These are phyloP conservation scores for Nicotiana tabacum DNA, from an alignment of 257 asterid species.

Conservation along the genomic window DNA sequence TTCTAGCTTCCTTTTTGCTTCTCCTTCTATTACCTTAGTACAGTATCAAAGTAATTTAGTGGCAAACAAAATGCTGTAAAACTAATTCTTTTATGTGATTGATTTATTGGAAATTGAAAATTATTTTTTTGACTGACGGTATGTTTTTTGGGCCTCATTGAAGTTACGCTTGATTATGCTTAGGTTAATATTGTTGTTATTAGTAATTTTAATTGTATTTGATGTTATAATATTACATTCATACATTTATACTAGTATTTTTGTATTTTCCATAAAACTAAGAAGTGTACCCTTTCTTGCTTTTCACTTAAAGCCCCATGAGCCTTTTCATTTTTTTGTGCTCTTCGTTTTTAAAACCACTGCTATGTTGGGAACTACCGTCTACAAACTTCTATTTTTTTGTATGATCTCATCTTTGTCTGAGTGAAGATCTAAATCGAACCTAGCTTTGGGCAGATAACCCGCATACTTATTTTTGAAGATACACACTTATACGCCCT, in stretches of 20 bases:
- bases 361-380: background rate
- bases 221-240: background rate
- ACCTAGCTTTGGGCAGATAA: background rate
- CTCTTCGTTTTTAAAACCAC: background rate
- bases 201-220: background rate
- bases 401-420: background rate
- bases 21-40: background rate
- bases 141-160: background rate
- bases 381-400: background rate
- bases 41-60: background rate
- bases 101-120: background rate
- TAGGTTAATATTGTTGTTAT: background rate
- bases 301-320: background rate
- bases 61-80: background rate
- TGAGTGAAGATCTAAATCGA: background rate
- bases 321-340: background rate
- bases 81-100: background rate
- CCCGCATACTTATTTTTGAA: background rate
- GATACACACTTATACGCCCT: background rate
- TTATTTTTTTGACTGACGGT: background rate
- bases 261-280: background rate
- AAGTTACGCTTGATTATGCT: background rate
- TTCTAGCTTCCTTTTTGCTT: background rate
- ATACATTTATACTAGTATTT: background rate
- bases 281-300: background rate